Base-by-base conservation (phyloP, 129 eudicot species). In the Pulicaria dysenterica region DNA sequence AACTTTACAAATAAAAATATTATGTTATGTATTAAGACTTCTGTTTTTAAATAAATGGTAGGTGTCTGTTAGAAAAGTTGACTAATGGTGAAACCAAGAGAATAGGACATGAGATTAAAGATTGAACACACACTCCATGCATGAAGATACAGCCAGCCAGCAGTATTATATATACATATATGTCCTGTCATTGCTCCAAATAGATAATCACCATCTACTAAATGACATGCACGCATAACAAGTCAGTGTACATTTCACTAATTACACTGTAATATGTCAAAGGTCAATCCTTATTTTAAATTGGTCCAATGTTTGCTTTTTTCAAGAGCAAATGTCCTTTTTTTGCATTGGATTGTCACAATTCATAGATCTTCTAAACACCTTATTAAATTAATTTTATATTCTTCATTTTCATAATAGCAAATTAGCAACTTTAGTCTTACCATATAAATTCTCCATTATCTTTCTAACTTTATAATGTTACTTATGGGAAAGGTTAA, bases 101-200 rank as follows among this genome's bases (percentile, higher is more conserved):
- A 42, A 53, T 1, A 74, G 16, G 57, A 74, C 79, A 64, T 6
- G 74, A 57, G 2, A 24, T 24, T 24, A 24, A 13, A 53, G 60
- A 73, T 73, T 10, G 49, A 43, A 42, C 70, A 39, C 78, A 39
- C 58, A 67, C 67, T 50, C 60, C 74, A 67, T 67, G 60, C 74
- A 67, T 67, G 60, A 57, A 65, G 57, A 9, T 31, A 24, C 1
- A 24, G 31, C 1, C 31, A 24, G 31, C 44, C 69, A 67, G 66
- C 42, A n/a, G n/a, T n/a, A n/a, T n/a, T n/a, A n/a, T n/a, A n/a
- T n/a, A n/a, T n/a, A n/a, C n/a, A n/a, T n/a, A n/a, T n/a, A n/a
- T 75, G 73, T 53, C 57, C 40, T 55, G 67, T 44, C 45, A 55
- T 76, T 67, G 62, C 67, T 58, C 80, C 80, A 76, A 76, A 51